phyloP scores from a whole-genome alignment of 1,139 yeast species.

The Scheffersomyces titani region DNA sequence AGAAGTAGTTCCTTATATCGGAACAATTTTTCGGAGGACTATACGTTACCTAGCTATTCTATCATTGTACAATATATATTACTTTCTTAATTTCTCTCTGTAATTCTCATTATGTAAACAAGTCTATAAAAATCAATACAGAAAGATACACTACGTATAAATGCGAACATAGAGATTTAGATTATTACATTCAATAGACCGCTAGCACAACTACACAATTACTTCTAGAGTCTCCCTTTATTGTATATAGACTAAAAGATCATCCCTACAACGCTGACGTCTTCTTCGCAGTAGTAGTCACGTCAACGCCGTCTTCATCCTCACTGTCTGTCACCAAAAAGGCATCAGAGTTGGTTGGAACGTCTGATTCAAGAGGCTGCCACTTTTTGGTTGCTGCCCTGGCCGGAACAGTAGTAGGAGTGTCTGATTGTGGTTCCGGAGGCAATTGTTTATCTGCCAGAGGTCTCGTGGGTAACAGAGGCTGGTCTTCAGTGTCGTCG shows the following conservation, averaged over 20 bases:
- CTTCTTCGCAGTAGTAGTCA: constrained; percentile 5
- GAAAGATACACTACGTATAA: no score
- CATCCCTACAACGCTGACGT: constrained; percentile 1
- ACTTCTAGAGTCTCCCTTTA: not conserved
- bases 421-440: constrained; percentile 2
- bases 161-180: no score
- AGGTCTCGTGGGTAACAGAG: constrained; percentile 38
- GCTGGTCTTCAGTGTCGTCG: constrained; percentile 38
- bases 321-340: constrained; percentile 80
- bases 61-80: no score
- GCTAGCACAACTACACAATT: not conserved
- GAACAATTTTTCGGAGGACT: not conserved
- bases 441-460: constrained; percentile 4
- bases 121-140: no score
- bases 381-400: constrained; percentile 40
- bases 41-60: no score
- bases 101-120: no score
- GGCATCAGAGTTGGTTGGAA: constrained; percentile 67
- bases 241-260: not conserved
- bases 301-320: constrained; percentile 51
- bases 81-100: no score
- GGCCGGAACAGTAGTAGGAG: constrained; percentile 6
- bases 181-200: not conserved
- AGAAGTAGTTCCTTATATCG: not conserved
- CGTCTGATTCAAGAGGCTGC: constrained; percentile 61